Evolutionary conservation across 1,284 basidiomycete species (phyloP), one percentile per base, ranked within the genome.

Genomic region (Naganishia sp.): DNA sequence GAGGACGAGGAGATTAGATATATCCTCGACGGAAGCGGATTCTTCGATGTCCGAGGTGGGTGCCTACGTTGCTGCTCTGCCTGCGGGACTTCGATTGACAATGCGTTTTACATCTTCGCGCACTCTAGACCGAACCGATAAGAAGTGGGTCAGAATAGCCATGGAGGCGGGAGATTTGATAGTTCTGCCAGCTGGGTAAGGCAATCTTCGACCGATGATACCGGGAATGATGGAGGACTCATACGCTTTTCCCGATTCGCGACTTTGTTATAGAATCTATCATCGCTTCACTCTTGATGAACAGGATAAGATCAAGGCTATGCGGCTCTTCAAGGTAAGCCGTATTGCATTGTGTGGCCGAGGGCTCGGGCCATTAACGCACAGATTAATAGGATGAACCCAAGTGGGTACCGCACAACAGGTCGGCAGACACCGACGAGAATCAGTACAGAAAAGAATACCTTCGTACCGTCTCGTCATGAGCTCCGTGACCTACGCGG

Each of bases 1-100:
- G 90, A 94, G 77, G 92, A 94, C 72, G 91, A 94, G 76, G 92
- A 94, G 79, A 93, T 93, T 71, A 84, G 92, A 18, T 95, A 90
- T 75, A 87, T 94, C 70, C 82, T 90, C 47, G 83, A 84, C 0
- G 92, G 92, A 7, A 86, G 85, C 52, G 91, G 91, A 0, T 95
- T 86, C 82, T 94, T 94, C 73, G 91, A 93, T 70, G 84, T 92
- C 39, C 84, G 90, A 68, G 88, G 89, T 88, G 68, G 68, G 84
- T 72, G 31, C 2, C 47, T 31, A 10, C 13, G 28, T 28, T 28
- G 28, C 32, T 39, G 28, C 32, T 25, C 3, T 18, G 10, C 17
- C 52, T 21, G 18, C 32, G 15, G 10, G 9, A 17, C 18, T 21
- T 17, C 10, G 35, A 35, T 21, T 13, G 52, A 54, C 5, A 10